These are phyloP conservation scores for Pythium rhizo-oryzae DNA, from an alignment of 352 stramenopile genomes.

Conservation along the genomic window DNA sequence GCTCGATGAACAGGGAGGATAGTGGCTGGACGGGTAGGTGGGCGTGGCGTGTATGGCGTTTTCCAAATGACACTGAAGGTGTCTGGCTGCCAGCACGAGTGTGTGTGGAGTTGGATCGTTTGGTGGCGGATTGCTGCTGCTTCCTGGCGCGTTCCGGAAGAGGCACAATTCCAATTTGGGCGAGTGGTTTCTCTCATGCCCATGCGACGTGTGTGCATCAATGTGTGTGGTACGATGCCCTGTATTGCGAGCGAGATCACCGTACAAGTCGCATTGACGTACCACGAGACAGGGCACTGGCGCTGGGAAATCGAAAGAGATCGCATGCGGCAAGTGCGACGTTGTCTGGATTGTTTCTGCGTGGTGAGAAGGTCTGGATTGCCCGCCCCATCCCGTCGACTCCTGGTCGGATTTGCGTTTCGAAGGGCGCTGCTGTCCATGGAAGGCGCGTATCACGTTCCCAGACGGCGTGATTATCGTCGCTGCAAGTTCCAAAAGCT, in stretches of 20 bases:
- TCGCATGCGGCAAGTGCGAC: too few relatives aligned
- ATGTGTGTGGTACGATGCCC: too few relatives aligned
- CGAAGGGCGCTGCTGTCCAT: not conserved
- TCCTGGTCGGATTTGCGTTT: too few relatives aligned
- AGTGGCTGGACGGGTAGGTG: too few relatives aligned
- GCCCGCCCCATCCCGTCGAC: too few relatives aligned
- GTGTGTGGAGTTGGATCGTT: not conserved
- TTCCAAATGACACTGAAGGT: not conserved
- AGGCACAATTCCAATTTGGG: not conserved
- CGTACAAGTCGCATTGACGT: not conserved
- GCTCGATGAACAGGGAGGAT: not conserved
- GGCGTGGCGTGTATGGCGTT: not conserved
- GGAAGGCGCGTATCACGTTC: not conserved
- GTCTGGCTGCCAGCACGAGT: not conserved
- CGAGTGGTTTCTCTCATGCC: not conserved
- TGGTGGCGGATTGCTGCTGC: not conserved
- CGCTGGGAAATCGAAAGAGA: too few relatives aligned
- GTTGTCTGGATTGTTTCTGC: too few relatives aligned
- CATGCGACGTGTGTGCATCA: not conserved
- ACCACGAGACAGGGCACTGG: not conserved
- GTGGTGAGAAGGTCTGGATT: too few relatives aligned
- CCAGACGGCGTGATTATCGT: not conserved
- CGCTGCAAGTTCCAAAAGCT: not conserved
- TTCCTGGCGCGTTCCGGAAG: slow-evolving; percentile 18
- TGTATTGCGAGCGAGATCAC: not conserved